phyloP scores from a whole-genome alignment of 495 filamentous ascomycete species.

The Aspergillus diversus region DNA sequence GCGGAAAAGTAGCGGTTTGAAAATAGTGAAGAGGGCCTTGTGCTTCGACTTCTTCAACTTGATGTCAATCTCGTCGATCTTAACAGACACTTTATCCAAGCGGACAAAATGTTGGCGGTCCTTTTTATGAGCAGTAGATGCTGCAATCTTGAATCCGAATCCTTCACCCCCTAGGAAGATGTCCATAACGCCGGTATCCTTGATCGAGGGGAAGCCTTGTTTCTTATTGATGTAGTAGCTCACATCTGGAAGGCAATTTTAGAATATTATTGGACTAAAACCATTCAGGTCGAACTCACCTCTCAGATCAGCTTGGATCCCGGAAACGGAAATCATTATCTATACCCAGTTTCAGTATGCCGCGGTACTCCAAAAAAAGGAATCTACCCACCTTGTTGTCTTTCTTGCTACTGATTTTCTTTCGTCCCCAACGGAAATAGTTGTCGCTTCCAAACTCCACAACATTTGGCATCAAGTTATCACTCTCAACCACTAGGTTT shows the following conservation, averaged over 20 bases:
- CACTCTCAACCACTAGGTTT: slow-evolving; percentile 92
- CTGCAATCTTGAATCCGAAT: slow-evolving; percentile 88
- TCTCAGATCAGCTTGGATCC: slow-evolving; percentile 66
- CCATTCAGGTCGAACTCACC: slow-evolving; percentile 6
- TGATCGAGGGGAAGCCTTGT: slow-evolving; percentile 90
- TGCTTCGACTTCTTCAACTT: slow-evolving; percentile 93
- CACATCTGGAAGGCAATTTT: slow-evolving; percentile 58
- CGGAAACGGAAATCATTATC: slow-evolving; percentile 78
- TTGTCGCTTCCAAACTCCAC: slow-evolving; percentile 91
- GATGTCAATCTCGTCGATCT: slow-evolving; percentile 83
- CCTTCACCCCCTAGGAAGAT: slow-evolving; percentile 87
- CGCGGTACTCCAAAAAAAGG: not conserved
- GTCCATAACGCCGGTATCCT: slow-evolving; percentile 87
- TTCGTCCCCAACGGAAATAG: slow-evolving; percentile 94
- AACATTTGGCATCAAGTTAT: slow-evolving; percentile 96
- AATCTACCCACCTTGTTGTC: slow-evolving; percentile 67
- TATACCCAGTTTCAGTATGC: not conserved
- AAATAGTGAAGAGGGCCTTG: slow-evolving; percentile 84
- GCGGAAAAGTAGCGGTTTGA: slow-evolving; percentile 87
- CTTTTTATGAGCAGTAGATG: slow-evolving; percentile 76
- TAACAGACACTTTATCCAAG: slow-evolving; percentile 83
- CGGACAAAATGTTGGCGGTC: slow-evolving; percentile 89
- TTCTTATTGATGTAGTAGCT: slow-evolving; percentile 96
- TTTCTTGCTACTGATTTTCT: slow-evolving; percentile 76
- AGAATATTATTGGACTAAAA: slow-evolving; percentile 6